Evolutionary conservation across 2,329 filamentous ascomycete species (phyloP).

Genomic region (Cladophialophora carrionii): DNA sequence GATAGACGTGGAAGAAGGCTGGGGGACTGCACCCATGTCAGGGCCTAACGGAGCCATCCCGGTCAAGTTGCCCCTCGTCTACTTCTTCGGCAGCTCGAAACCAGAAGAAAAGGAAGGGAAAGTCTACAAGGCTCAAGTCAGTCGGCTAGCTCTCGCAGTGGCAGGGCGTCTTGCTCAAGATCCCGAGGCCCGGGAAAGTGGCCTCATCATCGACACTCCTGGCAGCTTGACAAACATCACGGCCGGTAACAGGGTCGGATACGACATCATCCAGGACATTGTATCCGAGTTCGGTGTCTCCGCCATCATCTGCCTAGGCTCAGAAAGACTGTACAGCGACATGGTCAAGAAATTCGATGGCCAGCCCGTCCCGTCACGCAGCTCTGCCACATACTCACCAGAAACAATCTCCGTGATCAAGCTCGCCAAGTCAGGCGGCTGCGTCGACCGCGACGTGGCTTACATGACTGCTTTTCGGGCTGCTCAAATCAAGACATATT

Average conservation of each 20-base stretch:
- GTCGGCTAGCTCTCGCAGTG: constrained; percentile 76
- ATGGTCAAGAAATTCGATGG: constrained; percentile 69
- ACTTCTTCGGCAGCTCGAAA: constrained; percentile 72
- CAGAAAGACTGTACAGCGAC: constrained; percentile 73
- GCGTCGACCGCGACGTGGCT: constrained; percentile 71
- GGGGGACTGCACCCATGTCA: constrained; percentile 87
- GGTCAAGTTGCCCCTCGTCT: constrained; percentile 88
- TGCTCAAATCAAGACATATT: constrained; percentile 84
- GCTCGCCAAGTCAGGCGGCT: constrained; percentile 83
- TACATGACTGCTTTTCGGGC: constrained; percentile 77
- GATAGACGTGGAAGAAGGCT: constrained; percentile 85
- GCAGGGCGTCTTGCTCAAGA: constrained; percentile 79
- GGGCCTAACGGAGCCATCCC: constrained; percentile 79
- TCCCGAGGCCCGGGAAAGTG: constrained; percentile 68
- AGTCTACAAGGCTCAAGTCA: constrained; percentile 74
- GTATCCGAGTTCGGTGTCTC: constrained; percentile 74
- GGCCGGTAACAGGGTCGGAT: constrained; percentile 59
- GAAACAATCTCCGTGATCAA: constrained; percentile 75
- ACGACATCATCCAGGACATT: constrained; percentile 81
- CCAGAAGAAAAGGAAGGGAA: constrained; percentile 68
- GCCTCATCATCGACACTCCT: constrained; percentile 84
- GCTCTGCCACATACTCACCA: constrained; percentile 46
- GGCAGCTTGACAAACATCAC: constrained; percentile 63
- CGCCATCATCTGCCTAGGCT: constrained; percentile 79
- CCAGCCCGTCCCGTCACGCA: constrained; percentile 51